Evolutionary conservation across 1,284 basidiomycete species (phyloP), one percentile per base, ranked within the genome.

Genomic region (Pseudozyma tsukubaensis): DNA sequence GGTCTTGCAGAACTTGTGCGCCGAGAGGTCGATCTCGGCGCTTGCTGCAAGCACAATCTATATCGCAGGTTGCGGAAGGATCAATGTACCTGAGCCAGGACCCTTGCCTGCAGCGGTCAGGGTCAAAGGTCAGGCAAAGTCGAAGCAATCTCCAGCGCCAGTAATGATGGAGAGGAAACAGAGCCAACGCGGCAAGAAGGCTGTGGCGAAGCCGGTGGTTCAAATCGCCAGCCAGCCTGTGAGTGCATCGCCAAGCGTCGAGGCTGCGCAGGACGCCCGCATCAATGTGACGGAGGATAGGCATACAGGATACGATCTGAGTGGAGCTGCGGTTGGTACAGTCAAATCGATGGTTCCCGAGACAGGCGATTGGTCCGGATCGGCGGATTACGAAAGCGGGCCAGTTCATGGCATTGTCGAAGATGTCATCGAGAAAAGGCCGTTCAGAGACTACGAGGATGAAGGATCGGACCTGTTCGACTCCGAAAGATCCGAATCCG

Each of bases 281-380:
- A 53, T 73, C 18, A 73, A 60, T 24, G 56, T 63, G 16, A 45
- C 57, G 3, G 53, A 61, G 18, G 52, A 55, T 11, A 53, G 49
- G 11, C 66, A 62, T 8, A 51, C 55, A 3, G 62, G 56, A 13
- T 74, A 70, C 54, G 36, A 63, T 12, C 39, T 74, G n/a, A 57
- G 45, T 32, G 54, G 49, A 1, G 45, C 56, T 0, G 61, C 44
- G 8, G 42, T 55, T 14, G 56, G 50, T 12, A 74, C 72, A 4
- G 55, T 74, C 66, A 69, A 70, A 43, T 74, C 72, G 53, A 66
- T 70, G 52, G 49, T 62, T 6, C 66, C 72, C 8, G 66, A 74
- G 51, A 34, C 43, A 13, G 72, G 72, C 13, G 51, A 70, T 39
- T 74, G 72, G 72, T 68, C 64, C 0, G 56, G 48, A 2, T 66